These are phyloP conservation scores for Nicotiana rustica DNA, from an alignment of 305 asterid species.

Conservation along the genomic window DNA sequence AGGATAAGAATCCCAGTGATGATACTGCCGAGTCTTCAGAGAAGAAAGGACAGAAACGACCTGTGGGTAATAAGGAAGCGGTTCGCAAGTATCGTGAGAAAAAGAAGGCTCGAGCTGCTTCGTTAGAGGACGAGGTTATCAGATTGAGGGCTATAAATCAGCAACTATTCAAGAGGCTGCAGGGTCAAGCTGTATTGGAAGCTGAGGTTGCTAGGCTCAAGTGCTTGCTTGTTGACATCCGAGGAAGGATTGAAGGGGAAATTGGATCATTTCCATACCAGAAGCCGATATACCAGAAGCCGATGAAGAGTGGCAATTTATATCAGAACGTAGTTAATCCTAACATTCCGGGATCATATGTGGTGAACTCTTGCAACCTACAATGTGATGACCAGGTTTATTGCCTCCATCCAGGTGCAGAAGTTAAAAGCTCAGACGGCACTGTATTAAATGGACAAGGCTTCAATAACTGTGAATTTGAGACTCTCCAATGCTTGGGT, in stretches of 20 bases:
- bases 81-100: constrained; percentile 81
- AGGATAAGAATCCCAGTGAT: constrained; percentile 66
- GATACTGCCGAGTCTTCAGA: constrained; percentile 85
- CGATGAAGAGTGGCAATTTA: constrained; percentile 57
- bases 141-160: constrained; percentile 65
- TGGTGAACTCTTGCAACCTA: constrained; percentile 81
- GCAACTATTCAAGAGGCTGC: constrained; percentile 57
- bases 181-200: constrained; percentile 61
- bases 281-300: constrained; percentile 58
- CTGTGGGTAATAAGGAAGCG: constrained; percentile 69
- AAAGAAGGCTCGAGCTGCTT: constrained; percentile 71
- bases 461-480: constrained; percentile 68
- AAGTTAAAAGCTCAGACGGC: constrained; percentile 44
- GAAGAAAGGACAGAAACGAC: constrained; percentile 65
- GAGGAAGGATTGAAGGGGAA: constrained; percentile 96
- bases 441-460: constrained; percentile 54
- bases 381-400: constrained; percentile 74
- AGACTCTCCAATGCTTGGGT: constrained; percentile 67
- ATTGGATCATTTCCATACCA: constrained; percentile 82
- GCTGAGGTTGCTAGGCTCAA: constrained; percentile 67
- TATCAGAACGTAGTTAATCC: constrained; percentile 53
- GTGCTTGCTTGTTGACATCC: constrained; percentile 89
- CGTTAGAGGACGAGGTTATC: constrained; percentile 70
- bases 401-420: constrained; percentile 75
- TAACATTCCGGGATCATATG: constrained; percentile 60